phyloP scores from a whole-genome alignment of 2,329 filamentous ascomycete species.

The Trichoderma semiorbis region DNA sequence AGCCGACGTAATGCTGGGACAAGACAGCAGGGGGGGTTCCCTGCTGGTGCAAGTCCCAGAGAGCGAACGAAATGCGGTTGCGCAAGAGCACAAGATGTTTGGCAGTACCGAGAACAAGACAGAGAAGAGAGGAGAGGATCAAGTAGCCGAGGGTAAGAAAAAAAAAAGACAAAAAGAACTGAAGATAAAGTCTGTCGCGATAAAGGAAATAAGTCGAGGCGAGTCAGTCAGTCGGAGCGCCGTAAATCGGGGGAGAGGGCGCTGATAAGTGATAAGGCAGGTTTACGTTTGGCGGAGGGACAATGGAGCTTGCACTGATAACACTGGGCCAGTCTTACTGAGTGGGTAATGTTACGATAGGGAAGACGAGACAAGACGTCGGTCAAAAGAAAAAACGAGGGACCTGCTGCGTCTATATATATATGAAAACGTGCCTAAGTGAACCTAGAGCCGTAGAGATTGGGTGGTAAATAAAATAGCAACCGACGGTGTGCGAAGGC shows the following conservation, averaged over 20 bases:
- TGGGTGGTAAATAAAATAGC: not conserved
- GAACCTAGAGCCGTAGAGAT: not conserved
- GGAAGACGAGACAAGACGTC: not conserved
- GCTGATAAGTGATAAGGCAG: slow-evolving; percentile 17
- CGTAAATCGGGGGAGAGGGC: slow-evolving; percentile 15
- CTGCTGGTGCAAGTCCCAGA: not conserved
- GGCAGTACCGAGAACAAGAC: not conserved
- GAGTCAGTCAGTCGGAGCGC: slow-evolving; percentile 17
- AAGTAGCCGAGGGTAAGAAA: not conserved
- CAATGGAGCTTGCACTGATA: slow-evolving; percentile 11
- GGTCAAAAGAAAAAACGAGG: not conserved
- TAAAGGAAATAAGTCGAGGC: not conserved
- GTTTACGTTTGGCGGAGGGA: not conserved
- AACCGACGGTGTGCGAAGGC: not conserved
- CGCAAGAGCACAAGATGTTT: not conserved
- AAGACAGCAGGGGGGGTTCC: not conserved
- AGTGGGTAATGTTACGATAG: not conserved
- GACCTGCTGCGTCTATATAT: not conserved
- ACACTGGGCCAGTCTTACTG: not conserved
- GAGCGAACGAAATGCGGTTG: not conserved
- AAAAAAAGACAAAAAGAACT: not conserved
- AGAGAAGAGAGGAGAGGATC: not conserved
- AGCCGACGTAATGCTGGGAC: not conserved
- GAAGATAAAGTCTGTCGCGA: not conserved
- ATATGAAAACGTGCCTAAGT: not conserved